phyloP scores from a whole-genome alignment of 1,284 basidiomycete genomes.

The Bjerkandera adusta region DNA sequence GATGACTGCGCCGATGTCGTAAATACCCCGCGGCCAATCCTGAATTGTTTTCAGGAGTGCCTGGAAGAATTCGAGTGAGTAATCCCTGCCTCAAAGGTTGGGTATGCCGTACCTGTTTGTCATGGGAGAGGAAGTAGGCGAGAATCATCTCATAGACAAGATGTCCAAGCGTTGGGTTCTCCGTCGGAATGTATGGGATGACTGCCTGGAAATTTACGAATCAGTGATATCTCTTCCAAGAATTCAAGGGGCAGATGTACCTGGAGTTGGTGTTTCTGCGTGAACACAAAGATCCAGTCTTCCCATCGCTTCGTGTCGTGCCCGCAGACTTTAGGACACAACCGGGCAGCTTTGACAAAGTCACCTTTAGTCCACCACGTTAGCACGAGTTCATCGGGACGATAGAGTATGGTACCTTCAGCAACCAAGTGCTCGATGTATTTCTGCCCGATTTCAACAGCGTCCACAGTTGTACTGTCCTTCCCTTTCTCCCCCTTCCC shows the following conservation, averaged over 20 bases:
- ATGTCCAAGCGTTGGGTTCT: constrained; percentile 76
- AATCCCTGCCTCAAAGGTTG: background rate
- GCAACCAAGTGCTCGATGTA: constrained; percentile 82
- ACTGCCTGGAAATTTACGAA: constrained; percentile 54
- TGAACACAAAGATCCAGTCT: constrained; percentile 92
- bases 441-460: constrained; percentile 76
- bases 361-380: constrained; percentile 51
- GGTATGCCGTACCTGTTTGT: constrained; percentile 62
- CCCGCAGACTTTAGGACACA: constrained; percentile 88
- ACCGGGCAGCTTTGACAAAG: constrained; percentile 78
- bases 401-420: constrained; percentile 51
- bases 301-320: constrained; percentile 87
- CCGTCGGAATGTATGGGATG: constrained; percentile 87
- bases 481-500: constrained; percentile 28
- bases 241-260: constrained; percentile 37
- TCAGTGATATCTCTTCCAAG: background rate
- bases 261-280: constrained; percentile 79
- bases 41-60: constrained; percentile 77
- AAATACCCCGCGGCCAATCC: constrained; percentile 90
- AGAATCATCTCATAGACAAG: constrained; percentile 96
- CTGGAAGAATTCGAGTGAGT: constrained; percentile 34
- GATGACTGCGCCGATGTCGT: constrained; percentile 85
- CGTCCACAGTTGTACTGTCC: constrained; percentile 50
- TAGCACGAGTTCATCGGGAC: background rate
- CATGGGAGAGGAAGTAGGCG: constrained; percentile 80